phyloP scores from a whole-genome alignment of 495 filamentous ascomycete genomes.

The Ramalina intermedia region DNA sequence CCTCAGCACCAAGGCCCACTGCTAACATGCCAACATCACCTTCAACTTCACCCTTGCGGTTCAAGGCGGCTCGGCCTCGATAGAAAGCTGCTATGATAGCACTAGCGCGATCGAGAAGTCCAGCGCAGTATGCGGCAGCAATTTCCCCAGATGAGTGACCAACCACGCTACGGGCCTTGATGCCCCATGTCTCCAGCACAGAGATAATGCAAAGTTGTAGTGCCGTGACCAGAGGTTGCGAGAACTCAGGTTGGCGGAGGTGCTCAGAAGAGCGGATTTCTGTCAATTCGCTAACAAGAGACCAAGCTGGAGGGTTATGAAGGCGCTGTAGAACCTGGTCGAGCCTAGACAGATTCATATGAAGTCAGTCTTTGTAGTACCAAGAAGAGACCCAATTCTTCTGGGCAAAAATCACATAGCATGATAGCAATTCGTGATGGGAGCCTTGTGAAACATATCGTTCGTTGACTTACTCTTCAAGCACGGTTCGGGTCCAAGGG shows the following conservation, averaged over 20 bases:
- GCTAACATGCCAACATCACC: conserved; percentile 9
- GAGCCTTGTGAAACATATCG: too few species aligned
- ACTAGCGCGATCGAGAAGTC: conserved; percentile 3
- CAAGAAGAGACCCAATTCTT: too few species aligned
- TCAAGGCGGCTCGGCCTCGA: conserved; percentile 9
- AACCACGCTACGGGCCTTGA: conserved; percentile 6
- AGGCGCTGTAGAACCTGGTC: too few species aligned
- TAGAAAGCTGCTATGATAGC: conserved; percentile 21
- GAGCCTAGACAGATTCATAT: too few species aligned
- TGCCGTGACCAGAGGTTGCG: conserved; percentile 19
- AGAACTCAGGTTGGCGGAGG: conserved; percentile 7
- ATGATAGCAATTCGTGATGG: too few species aligned
- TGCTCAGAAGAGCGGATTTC: conserved; percentile 1
- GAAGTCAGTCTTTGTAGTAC: too few species aligned
- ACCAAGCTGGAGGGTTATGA: too few species aligned
- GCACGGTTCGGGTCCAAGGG: too few species aligned
- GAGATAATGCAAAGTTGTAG: conserved; percentile 21
- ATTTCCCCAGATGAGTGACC: conserved; percentile 27
- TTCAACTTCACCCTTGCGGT: neutral
- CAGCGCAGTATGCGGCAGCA: conserved; percentile 22
- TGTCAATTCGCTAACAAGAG: conserved; percentile 9
- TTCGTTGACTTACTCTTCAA: too few species aligned
- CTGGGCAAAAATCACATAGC: too few species aligned
- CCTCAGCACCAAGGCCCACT: neutral
- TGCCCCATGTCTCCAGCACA: conserved; percentile 7